Conservation (phyloP, 2,329 filamentous ascomycete genomes). For the Diaporthe sp. region DNA sequence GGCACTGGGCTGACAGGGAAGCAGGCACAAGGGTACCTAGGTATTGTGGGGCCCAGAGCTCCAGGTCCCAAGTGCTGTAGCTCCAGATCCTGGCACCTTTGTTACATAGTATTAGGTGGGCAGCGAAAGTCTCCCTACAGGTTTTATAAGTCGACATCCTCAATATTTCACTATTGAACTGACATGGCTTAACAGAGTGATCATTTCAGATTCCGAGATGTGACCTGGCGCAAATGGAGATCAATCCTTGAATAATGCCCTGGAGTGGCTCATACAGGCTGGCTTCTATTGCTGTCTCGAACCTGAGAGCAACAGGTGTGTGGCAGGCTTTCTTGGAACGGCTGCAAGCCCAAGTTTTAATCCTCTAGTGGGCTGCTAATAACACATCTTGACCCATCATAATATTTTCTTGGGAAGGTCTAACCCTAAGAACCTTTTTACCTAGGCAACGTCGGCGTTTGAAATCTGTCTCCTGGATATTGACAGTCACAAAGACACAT, state of each 20-base stretch:
- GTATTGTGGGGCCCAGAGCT: constrained; percentile 10
- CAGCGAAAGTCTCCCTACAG: background rate
- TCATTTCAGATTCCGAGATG: background rate
- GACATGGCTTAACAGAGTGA: background rate
- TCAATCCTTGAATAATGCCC: background rate
- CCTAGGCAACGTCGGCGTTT: too few species aligned
- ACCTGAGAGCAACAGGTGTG: too few species aligned
- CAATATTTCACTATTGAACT: background rate
- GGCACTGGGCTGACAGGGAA: background rate
- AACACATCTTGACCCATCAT: background rate
- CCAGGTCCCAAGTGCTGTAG: background rate
- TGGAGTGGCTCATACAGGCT: background rate
- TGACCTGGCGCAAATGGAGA: background rate
- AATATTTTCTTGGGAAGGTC: background rate
- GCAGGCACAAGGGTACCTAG: background rate
- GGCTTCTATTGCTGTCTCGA: background rate
- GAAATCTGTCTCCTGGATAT: background rate
- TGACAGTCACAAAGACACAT: background rate
- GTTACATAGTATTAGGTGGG: background rate
- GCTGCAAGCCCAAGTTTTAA: background rate
- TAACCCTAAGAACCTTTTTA: background rate
- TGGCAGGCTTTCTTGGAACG: too few species aligned
- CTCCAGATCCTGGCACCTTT: background rate
- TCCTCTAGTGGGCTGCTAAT: background rate
- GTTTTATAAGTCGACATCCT: background rate